Evolutionary conservation across 225 moss, liverwort and hornwort genomes (phyloP).

Genomic region (Lunularia cruciata): DNA sequence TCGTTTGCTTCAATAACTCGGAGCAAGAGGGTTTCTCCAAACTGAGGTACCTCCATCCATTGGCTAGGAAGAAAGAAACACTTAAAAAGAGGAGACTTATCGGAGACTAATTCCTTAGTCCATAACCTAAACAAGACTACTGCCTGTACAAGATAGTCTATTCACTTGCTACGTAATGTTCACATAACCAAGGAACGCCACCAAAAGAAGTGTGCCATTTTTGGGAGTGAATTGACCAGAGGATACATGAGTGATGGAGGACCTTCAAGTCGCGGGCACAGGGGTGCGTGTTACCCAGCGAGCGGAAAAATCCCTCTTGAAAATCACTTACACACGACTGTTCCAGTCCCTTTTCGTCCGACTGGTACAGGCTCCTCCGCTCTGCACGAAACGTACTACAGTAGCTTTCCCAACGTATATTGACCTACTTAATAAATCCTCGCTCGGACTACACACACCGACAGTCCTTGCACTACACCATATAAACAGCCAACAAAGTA

Average conservation of each 20-base stretch:
- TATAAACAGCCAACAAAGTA: neutral
- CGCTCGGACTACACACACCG: neutral
- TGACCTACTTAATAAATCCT: neutral
- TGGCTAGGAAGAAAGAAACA: neutral
- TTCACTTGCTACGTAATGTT: neutral
- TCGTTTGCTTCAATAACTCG: neutral
- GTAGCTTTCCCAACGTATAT: neutral
- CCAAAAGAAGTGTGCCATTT: no score
- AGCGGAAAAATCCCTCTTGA: neutral
- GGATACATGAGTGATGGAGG: neutral
- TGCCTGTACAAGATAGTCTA: neutral
- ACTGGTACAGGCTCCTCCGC: neutral
- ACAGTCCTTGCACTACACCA: neutral
- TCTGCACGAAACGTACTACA: neutral
- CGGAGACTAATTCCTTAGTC: neutral
- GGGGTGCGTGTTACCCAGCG: neutral
- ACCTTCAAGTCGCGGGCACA: neutral
- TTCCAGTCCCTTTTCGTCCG: neutral
- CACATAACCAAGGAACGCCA: neutral
- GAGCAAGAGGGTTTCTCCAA: neutral
- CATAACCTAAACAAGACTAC: neutral
- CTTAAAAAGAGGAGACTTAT: neutral
- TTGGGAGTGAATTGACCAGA: neutral
- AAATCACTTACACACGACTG: neutral
- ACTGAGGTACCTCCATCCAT: neutral